Evolutionary conservation across 495 filamentous ascomycete species (phyloP).

Genomic region (Penicillium daleae): DNA sequence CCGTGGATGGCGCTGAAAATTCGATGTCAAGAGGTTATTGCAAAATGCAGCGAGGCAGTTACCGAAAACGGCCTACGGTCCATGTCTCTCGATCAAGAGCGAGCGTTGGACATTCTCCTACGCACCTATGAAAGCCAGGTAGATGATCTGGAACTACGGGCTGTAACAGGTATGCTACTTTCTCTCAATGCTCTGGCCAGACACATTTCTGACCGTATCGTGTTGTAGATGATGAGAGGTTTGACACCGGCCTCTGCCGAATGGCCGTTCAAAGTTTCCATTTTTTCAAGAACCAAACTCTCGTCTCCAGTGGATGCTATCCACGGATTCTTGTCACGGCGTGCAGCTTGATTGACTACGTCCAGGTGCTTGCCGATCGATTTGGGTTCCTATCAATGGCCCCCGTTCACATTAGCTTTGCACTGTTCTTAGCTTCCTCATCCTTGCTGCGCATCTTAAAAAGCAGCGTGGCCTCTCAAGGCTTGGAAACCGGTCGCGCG

Average conservation of each 20-base stretch:
- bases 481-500: constrained; percentile 40
- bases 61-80: constrained; percentile 43
- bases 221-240: constrained; percentile 35
- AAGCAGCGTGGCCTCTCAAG: constrained; percentile 27
- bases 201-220: neutral
- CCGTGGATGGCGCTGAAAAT: constrained; percentile 38
- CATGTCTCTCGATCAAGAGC: constrained; percentile 45
- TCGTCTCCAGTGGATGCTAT: constrained; percentile 35
- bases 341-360: constrained; percentile 40
- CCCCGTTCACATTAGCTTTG: constrained; percentile 39
- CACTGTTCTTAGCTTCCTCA: constrained; percentile 38
- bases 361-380: constrained; percentile 30
- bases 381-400: constrained; percentile 29
- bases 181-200: neutral
- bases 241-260: constrained; percentile 36
- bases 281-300: constrained; percentile 44
- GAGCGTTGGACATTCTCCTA: constrained; percentile 39
- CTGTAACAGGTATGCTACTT: constrained; percentile 31
- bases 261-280: constrained; percentile 47
- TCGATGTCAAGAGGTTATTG: constrained; percentile 41
- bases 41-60: constrained; percentile 39
- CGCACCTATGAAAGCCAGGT: constrained; percentile 41
- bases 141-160: constrained; percentile 38
- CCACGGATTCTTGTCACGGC: constrained; percentile 39
- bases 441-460: constrained; percentile 48